Conservation (phyloP, 106 monocot species). For the Narthecium ossifragum region DNA sequence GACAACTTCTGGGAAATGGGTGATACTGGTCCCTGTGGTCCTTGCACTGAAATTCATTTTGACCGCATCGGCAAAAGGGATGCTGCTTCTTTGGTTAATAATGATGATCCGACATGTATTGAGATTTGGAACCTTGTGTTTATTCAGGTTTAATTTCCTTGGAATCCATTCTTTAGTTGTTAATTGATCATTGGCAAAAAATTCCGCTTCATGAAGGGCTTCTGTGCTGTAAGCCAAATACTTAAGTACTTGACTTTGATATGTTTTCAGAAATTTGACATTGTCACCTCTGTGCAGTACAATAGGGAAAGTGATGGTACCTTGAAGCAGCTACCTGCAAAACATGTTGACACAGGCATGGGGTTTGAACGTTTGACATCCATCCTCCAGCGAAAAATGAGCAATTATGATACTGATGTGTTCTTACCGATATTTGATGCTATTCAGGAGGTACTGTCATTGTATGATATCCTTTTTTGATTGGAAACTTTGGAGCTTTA, state of each 20-base stretch:
- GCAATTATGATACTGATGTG: conserved; percentile 96
- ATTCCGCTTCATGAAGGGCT: no score
- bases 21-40: conserved; percentile 96
- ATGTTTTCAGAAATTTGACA: background rate
- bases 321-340: conserved; percentile 70
- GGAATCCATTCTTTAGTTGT: background rate
- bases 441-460: conserved; percentile 59
- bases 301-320: conserved; percentile 83
- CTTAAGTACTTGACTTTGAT: no score
- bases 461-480: no score
- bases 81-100: conserved; percentile 90
- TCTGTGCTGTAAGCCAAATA: no score
- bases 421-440: conserved; percentile 84
- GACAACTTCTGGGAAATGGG: conserved; percentile 99
- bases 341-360: conserved; percentile 96
- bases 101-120: conserved; percentile 97
- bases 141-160: conserved; percentile 61
- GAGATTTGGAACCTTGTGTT: conserved; percentile 99
- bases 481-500: no score
- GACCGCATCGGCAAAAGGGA: conserved; percentile 83
- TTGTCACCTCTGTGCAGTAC: conserved; percentile 40
- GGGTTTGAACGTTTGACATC: conserved; percentile 90
- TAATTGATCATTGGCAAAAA: no score
- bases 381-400: conserved; percentile 89
- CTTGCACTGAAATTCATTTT: conserved; percentile 97